Evolutionary conservation across 805 yeast species (phyloP).

Genomic region (Wickerhamomyces mucosus): DNA sequence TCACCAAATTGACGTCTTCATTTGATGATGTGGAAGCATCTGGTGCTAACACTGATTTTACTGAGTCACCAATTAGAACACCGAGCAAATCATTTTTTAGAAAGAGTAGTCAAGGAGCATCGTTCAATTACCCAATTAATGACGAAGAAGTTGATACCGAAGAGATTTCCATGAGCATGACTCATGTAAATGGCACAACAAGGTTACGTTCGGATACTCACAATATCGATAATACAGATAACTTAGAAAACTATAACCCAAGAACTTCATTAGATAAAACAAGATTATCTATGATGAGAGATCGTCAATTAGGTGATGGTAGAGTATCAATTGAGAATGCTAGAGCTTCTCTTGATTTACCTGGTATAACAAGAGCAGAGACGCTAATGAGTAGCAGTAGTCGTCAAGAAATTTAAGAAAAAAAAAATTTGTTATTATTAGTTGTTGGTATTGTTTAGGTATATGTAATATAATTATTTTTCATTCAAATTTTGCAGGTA

Average conservation of each 20-base stretch:
- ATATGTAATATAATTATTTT: too few species aligned
- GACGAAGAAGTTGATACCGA: conserved; percentile 25
- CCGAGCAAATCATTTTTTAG: conserved; percentile 6
- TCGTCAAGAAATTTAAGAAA: too few species aligned
- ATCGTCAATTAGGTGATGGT: conserved; percentile 26
- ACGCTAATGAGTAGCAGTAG: conserved; percentile 22
- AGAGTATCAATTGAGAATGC: conserved; percentile 31
- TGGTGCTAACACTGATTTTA: too few species aligned
- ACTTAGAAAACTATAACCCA: conserved; percentile 9
- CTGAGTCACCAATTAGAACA: not conserved
- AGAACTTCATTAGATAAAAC: conserved; percentile 31
- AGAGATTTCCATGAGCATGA: conserved; percentile 27
- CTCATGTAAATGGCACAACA: conserved; percentile 20
- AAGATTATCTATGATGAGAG: conserved; percentile 26
- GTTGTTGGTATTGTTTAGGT: too few species aligned
- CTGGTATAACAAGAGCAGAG: conserved; percentile 31
- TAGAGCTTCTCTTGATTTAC: conserved; percentile 30
- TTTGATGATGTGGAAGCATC: not conserved
- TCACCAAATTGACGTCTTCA: conserved; percentile 27
- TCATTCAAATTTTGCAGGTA: too few species aligned
- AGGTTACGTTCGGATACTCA: conserved; percentile 9
- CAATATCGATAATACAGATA: conserved; percentile 1
- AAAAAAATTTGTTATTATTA: too few species aligned
- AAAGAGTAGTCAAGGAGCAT: conserved; percentile 20
- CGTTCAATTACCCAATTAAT: conserved; percentile 15